A percentile compares a stretch with the other conserved stretches of the same genome.
Conservation (phyloP, 345 rosid species). For the Rhodamnia argentea region DNA sequence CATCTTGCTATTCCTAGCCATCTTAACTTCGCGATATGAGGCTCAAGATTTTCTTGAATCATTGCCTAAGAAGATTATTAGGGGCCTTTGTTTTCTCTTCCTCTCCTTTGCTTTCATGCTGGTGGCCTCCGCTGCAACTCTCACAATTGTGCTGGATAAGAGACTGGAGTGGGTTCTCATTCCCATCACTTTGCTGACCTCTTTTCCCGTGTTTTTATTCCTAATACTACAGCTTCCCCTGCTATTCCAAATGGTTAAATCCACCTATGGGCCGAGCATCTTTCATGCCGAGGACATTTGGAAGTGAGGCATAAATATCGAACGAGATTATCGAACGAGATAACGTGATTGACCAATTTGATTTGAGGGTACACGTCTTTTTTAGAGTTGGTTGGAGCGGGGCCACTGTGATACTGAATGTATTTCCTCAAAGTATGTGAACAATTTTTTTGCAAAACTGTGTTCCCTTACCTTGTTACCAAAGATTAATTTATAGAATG, state of each 20-base stretch:
- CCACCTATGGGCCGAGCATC: neutral
- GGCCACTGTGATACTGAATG: neutral
- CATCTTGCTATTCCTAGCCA: constrained; percentile 11
- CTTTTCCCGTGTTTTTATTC: neutral
- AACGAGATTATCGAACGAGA: accelerated
- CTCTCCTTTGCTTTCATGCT: neutral
- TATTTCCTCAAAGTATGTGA: neutral
- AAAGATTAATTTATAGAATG: neutral
- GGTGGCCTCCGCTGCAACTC: neutral
- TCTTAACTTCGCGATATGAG: constrained; percentile 10
- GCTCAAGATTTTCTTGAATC: constrained; percentile 5
- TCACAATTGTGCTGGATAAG: neutral
- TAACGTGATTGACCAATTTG: neutral
- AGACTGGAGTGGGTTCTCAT: neutral
- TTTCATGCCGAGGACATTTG: neutral
- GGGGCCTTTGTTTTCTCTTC: neutral
- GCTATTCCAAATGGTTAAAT: neutral
- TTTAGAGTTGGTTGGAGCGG: neutral
- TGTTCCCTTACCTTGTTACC: neutral
- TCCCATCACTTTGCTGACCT: neutral
- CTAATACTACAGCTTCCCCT: neutral
- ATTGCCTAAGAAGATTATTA: neutral
- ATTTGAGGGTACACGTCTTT: neutral
- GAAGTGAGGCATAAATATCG: neutral
- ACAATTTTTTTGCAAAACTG: neutral